Base-by-base conservation (phyloP, 805 yeast genomes). In the Jamesozyma rosinii region DNA sequence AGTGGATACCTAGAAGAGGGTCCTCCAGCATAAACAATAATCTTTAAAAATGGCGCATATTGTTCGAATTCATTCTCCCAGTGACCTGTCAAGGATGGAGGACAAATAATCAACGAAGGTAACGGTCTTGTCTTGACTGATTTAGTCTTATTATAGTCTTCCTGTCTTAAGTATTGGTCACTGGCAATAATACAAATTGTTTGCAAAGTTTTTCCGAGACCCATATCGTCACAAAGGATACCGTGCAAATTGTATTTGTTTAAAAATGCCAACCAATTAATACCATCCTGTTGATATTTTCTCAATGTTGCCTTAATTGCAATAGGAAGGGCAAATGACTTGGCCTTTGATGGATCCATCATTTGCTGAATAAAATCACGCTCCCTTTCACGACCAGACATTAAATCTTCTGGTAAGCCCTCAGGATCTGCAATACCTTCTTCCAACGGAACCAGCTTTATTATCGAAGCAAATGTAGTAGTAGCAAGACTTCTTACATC, bases 141-240 rank as follows among this genome's bases (percentile, higher is more conserved):
- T 27, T 72, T 63, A 0, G 95, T 79, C 6, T 65, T 70, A 40
- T 62, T 52, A 60, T 71, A 84, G 50, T 81, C 82, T 51, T 83
- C 83, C 10, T 77, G 80, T 50, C 98, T 76, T 50, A 86, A 54
- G 54, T 88, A 85, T 56, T 92, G 98, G 57, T 92, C 98, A 59
- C 97, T 86, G 0, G 98, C 85, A 42, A 92, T 88, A 51, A 94
- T 90, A 66, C 98, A 92, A 57, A 92, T 89, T 0, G 98, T 89
- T 64, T 92, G 99, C 47, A 92, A 71, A 0, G 99, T 92, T 61
- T 92, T 92, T 41, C 99, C 99, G 26, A 92, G 72, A 5, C 99
- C 99, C 99, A 92, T 92, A 77, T 92, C 99, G 62, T 92, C 99
- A 77, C 98, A 92, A 39, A 92, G 70, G 56, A 92, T 90, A 42